Evolutionary conservation across 2,329 filamentous ascomycete species (phyloP), one percentile per base, ranked within the genome.

Genomic region (Aureobasidium pullulans): DNA sequence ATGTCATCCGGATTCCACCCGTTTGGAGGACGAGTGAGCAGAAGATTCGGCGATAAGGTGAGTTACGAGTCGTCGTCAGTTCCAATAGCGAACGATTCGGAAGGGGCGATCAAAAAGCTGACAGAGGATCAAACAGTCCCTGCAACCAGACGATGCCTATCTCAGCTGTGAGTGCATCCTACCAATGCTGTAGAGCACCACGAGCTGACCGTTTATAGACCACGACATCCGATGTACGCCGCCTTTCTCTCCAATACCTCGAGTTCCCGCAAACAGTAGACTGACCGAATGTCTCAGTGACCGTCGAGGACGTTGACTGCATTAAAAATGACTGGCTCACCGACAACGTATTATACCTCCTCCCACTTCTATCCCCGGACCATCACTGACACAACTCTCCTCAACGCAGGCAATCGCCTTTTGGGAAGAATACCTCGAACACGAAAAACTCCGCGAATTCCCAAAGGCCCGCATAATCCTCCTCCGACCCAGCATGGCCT

Each of bases 391-490:
- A 54, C 39, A 4, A 50, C 47, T 23, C 10, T 3, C n/a, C 28
- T 28, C 23, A 6, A 6, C 16, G 19, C 56, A 93, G 89, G 92
- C 91, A 67, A 97, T 99, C 65, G 87, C 90, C 53, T 97, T 99
- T 72, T 99, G 94, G 93, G 89, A 97, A 81, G 93, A 97, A 76
- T 92, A 89, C 71, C 85, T 99, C 64, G 94, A 99, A 74, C 89
- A 86, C 63, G 93, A 97, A 77, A 86, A 90, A 62, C 85, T 99
- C 31, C 79, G 80, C 32, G 83, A 85, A 66, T 96, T 88, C 70
- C 89, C 89, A 9, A 85, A 89, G 69, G 90, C 90, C 19, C 84
- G 90, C 64, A 96, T 99, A 71, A 81, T 93, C 62, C 88, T 99
- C 60, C 85, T 99, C 31, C 89, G 93, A 11, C 94, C 94, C 0